Evolutionary conservation across 2,329 filamentous ascomycete genomes (phyloP).

Genomic region (Fusarium annulatum): DNA sequence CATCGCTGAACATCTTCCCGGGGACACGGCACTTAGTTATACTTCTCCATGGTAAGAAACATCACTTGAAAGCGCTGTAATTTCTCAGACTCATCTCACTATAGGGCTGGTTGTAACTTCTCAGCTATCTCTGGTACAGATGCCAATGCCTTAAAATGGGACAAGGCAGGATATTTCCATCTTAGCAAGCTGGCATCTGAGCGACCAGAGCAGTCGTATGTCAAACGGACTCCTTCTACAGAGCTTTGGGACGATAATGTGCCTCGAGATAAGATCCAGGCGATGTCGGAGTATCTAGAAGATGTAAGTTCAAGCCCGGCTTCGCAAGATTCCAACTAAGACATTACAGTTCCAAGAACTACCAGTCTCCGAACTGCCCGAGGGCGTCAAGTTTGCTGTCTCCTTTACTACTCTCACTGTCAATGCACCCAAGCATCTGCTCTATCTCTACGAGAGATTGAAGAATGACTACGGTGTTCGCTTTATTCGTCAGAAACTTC

Average conservation of each 20-base stretch:
- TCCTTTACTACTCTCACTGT: not conserved
- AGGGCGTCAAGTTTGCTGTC: not conserved
- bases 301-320: not conserved
- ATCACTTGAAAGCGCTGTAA: too few species aligned
- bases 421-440: not conserved
- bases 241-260: constrained; percentile 10
- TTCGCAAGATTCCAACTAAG: fast-evolving
- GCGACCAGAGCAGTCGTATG: not conserved
- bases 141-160: constrained; percentile 6
- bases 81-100: not conserved
- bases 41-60: not conserved
- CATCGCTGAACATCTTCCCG: not conserved
- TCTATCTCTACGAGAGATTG: not conserved
- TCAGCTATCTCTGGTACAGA: constrained; percentile 7
- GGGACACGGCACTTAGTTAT: not conserved
- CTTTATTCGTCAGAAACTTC: not conserved
- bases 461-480: not conserved
- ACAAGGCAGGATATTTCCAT: not conserved
- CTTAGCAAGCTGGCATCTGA: not conserved
- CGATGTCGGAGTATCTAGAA: not conserved
- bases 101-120: not conserved
- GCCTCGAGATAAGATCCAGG: not conserved
- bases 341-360: not conserved
- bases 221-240: not conserved
- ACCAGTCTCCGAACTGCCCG: fast-evolving